Evolutionary conservation across 495 filamentous ascomycete species (phyloP).

Genomic region (Penicillium chermesinum): DNA sequence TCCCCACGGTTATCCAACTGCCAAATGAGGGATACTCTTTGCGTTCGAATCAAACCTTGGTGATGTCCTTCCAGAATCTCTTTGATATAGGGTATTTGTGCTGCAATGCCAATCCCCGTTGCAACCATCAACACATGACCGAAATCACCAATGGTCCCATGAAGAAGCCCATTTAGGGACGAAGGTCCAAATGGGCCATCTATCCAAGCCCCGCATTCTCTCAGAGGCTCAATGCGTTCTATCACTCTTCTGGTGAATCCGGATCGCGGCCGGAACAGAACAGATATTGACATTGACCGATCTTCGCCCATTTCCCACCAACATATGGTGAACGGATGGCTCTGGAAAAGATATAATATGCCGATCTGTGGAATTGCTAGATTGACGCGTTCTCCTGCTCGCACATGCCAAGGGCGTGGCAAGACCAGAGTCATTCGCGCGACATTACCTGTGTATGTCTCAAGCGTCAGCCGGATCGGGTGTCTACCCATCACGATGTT

Average conservation of each 20-base stretch:
- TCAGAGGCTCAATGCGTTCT: constrained; percentile 6
- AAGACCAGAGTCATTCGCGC: constrained; percentile 14
- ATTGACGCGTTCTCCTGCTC: constrained; percentile 26
- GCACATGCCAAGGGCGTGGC: constrained; percentile 22
- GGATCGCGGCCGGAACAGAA: constrained; percentile 24
- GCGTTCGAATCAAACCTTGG: constrained; percentile 21
- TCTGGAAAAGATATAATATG: constrained; percentile 23
- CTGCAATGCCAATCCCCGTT: constrained; percentile 34
- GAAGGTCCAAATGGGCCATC: constrained; percentile 32
- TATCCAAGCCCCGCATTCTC: constrained; percentile 22
- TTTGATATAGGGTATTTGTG: constrained; percentile 34
- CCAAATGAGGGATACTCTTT: constrained; percentile 28
- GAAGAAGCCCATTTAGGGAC: constrained; percentile 7
- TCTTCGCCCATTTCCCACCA: constrained; percentile 31
- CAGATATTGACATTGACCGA: constrained; percentile 13
- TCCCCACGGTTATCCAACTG: constrained; percentile 22
- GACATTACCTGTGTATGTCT: constrained; percentile 3
- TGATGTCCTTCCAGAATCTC: constrained; percentile 28
- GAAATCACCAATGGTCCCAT: constrained; percentile 22
- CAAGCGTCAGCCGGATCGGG: constrained; percentile 3
- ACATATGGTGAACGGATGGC: constrained; percentile 28
- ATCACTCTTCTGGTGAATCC: constrained; percentile 29
- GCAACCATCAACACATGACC: constrained; percentile 30
- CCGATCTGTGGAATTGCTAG: constrained; percentile 20
- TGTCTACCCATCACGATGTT: constrained; percentile 12